phyloP scores from a whole-genome alignment of 306 rosid species.

The Corylus heterophylla region DNA sequence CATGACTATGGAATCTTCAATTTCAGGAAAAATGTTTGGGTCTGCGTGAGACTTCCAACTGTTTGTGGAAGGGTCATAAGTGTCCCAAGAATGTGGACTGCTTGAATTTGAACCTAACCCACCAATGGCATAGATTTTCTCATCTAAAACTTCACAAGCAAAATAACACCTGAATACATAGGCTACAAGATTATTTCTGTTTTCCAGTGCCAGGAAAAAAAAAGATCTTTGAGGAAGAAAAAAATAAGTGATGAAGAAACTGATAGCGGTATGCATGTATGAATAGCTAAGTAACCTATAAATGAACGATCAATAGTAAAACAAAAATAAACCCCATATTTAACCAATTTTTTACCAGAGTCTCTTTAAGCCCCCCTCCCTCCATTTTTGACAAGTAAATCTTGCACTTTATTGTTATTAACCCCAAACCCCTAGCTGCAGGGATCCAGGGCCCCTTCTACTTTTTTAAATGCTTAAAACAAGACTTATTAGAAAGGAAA shows the following conservation, averaged over 20 bases:
- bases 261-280: not conserved
- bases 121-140: conserved; percentile 75
- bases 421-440: too few relatives aligned
- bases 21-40: conserved; percentile 55
- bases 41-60: conserved; percentile 59
- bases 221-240: not conserved
- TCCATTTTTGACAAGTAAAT: too few relatives aligned
- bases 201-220: conserved; percentile 3
- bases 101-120: conserved; percentile 72
- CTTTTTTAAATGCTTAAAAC: too few relatives aligned
- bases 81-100: conserved; percentile 78
- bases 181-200: conserved; percentile 15
- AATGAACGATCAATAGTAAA: not conserved
- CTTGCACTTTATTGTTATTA: too few relatives aligned
- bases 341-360: not conserved
- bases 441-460: too few relatives aligned
- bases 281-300: not conserved
- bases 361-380: too few relatives aligned
- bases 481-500: too few relatives aligned
- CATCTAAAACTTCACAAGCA: conserved; percentile 74
- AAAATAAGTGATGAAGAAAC: not conserved
- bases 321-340: not conserved
- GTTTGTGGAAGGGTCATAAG: conserved; percentile 56
- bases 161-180: conserved; percentile 70
- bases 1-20: conserved; percentile 74